phyloP scores from a whole-genome alignment of 2,329 filamentous ascomycete species.

The Fusarium graminum region DNA sequence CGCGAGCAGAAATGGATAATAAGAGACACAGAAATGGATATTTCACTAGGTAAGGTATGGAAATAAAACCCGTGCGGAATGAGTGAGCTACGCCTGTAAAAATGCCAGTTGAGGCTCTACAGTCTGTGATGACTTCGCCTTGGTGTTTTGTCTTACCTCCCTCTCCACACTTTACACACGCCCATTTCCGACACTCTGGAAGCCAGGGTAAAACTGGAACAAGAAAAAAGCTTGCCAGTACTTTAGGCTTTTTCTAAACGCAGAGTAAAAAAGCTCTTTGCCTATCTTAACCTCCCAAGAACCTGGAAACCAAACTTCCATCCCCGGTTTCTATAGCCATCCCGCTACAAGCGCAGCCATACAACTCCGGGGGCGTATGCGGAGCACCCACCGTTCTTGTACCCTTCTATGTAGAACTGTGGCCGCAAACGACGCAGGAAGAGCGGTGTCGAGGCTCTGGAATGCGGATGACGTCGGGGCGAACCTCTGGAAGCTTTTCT shows the following conservation, averaged over 20 bases:
- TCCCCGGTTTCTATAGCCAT: conserved; percentile 4
- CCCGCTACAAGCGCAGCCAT: conserved; percentile 7
- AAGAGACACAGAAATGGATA: not conserved
- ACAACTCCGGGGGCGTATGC: not conserved
- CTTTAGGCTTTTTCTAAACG: conserved; percentile 7
- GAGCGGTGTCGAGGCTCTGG: conserved; percentile 27
- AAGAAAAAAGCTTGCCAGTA: not conserved
- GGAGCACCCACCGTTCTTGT: not conserved
- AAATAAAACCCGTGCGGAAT: conserved; percentile 1
- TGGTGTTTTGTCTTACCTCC: conserved; percentile 35
- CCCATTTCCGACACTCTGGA: conserved; percentile 6
- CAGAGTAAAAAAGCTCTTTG: conserved; percentile 1
- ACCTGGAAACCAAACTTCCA: not conserved
- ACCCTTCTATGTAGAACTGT: not conserved
- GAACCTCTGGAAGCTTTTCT: conserved; percentile 9
- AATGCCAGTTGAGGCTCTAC: conserved; percentile 6
- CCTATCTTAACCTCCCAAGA: not conserved
- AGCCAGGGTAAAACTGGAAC: not conserved
- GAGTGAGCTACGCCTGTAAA: not conserved
- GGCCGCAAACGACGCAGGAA: conserved; percentile 26
- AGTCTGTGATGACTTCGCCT: conserved; percentile 5
- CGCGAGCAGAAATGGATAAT: conserved; percentile 10
- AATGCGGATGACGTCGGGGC: conserved; percentile 33
- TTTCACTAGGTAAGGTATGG: conserved; percentile 17
- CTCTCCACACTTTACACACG: conserved; percentile 6